These are phyloP conservation scores for Chrysoporthe deuterocubensis DNA, from an alignment of 2,329 filamentous ascomycete genomes.

Conservation along the genomic window DNA sequence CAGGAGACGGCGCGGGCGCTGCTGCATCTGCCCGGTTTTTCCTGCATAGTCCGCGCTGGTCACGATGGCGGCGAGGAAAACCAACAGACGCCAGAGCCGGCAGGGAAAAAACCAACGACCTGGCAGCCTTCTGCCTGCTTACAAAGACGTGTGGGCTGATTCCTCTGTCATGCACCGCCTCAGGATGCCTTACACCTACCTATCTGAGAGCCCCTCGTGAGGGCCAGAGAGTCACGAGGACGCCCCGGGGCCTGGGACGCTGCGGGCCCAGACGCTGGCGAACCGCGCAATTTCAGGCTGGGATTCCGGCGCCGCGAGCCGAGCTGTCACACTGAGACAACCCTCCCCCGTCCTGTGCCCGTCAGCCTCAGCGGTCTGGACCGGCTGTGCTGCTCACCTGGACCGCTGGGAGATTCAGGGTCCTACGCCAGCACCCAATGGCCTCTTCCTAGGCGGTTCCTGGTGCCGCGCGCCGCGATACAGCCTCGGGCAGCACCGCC, in stretches of 20 bases:
- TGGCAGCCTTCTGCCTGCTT: background rate
- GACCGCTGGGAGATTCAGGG: slow-evolving; percentile 18
- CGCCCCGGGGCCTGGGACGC: background rate
- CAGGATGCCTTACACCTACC: background rate
- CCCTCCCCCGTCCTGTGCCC: background rate
- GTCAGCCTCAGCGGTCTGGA: slow-evolving; percentile 21
- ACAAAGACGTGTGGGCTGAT: background rate
- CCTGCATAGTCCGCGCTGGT: background rate
- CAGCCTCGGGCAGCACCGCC: background rate
- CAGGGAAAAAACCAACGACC: background rate
- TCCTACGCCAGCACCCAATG: slow-evolving; percentile 13
- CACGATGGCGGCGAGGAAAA: background rate
- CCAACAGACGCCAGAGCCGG: slow-evolving; percentile 1
- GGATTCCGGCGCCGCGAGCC: slow-evolving; percentile 18
- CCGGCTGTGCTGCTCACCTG: slow-evolving; percentile 24
- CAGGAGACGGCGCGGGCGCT: background rate
- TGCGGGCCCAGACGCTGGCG: slow-evolving; percentile 8
- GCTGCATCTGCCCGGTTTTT: background rate
- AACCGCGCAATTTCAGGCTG: slow-evolving; percentile 1
- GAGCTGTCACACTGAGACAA: slow-evolving; percentile 16
- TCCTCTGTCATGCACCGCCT: background rate
- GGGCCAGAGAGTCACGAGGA: background rate
- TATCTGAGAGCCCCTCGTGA: background rate
- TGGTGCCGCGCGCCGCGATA: background rate
- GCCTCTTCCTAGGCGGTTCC: background rate